Conservation (phyloP, 169 alveolate genomes). For the Plasmodium knowlesi region DNA sequence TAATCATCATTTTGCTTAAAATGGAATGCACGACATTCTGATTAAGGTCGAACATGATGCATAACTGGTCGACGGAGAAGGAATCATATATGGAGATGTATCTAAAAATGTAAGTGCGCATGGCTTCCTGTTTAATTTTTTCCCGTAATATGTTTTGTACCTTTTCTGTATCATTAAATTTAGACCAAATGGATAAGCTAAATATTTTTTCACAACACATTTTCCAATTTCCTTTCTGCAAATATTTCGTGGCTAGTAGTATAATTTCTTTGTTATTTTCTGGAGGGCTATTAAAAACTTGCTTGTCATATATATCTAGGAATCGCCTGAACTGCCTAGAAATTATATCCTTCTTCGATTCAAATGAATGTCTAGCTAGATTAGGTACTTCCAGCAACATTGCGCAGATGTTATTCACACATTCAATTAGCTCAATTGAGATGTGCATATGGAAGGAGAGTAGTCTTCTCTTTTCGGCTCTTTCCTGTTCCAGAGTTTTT, state of each 20-base stretch:
- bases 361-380: slow-evolving; percentile 87
- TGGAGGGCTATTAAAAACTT: slow-evolving; percentile 96
- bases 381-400: slow-evolving; percentile 94
- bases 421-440: slow-evolving; percentile 94
- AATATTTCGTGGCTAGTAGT: slow-evolving; percentile 92
- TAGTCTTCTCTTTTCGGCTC: slow-evolving; percentile 95
- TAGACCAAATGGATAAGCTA: slow-evolving; percentile 89
- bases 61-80: slow-evolving; percentile 88
- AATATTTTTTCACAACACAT: slow-evolving; percentile 90
- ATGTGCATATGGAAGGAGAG: slow-evolving; percentile 98
- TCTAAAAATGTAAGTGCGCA: slow-evolving; percentile 93
- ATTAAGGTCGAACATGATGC: slow-evolving; percentile 88
- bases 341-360: slow-evolving; percentile 80
- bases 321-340: slow-evolving; percentile 93
- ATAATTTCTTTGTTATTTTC: slow-evolving; percentile 95
- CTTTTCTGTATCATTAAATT: slow-evolving; percentile 88
- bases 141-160: slow-evolving; percentile 88
- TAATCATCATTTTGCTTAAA: slow-evolving; percentile 92
- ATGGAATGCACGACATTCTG: slow-evolving; percentile 88
- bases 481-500: slow-evolving; percentile 94
- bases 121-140: slow-evolving; percentile 94
- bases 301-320: slow-evolving; percentile 93
- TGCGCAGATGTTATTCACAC: slow-evolving; percentile 94
- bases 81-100: slow-evolving; percentile 89
- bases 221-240: slow-evolving; percentile 95